Evolutionary conservation across 1,139 yeast species (phyloP).

Genomic region (Taphrina pruni): DNA sequence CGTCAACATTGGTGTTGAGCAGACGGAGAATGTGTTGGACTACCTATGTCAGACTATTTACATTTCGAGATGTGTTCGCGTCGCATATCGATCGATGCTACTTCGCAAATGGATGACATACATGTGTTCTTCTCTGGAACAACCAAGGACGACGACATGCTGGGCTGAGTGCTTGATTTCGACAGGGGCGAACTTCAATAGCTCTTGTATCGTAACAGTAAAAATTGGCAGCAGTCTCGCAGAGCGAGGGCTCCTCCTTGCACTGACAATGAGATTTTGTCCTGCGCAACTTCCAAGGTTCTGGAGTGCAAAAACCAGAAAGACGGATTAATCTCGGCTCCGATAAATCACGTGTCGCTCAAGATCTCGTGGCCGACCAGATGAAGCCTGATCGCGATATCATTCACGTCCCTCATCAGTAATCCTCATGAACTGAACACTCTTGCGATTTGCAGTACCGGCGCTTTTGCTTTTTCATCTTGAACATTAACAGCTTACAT

Average conservation of each 20-base stretch:
- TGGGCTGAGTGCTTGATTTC: slow-evolving; percentile 5
- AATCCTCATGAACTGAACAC: too few species aligned
- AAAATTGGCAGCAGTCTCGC: slow-evolving; percentile 28
- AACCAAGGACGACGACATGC: slow-evolving; percentile 45
- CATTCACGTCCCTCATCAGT: too few species aligned
- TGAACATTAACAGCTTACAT: too few species aligned
- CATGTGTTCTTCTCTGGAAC: slow-evolving; percentile 42
- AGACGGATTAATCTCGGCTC: not conserved
- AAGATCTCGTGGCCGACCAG: too few species aligned
- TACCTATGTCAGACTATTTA: slow-evolving; percentile 18
- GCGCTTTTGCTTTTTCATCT: too few species aligned
- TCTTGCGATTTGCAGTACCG: too few species aligned
- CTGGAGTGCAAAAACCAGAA: not conserved
- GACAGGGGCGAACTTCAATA: slow-evolving; percentile 16
- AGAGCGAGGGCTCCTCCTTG: slow-evolving; percentile 1
- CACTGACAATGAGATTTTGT: not conserved
- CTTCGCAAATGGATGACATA: slow-evolving; percentile 14
- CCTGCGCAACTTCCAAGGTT: not conserved
- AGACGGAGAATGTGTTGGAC: slow-evolving; percentile 99
- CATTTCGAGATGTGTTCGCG: slow-evolving; percentile 7
- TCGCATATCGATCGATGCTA: slow-evolving; percentile 18
- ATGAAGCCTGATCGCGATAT: too few species aligned
- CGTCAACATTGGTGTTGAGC: slow-evolving; percentile 99
- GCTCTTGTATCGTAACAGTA: slow-evolving; percentile 8
- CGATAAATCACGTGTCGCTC: too few species aligned